Evolutionary conservation across 2,329 filamentous ascomycete genomes (phyloP), one percentile per base, ranked within the genome.

Genomic region (Claviceps sp.): DNA sequence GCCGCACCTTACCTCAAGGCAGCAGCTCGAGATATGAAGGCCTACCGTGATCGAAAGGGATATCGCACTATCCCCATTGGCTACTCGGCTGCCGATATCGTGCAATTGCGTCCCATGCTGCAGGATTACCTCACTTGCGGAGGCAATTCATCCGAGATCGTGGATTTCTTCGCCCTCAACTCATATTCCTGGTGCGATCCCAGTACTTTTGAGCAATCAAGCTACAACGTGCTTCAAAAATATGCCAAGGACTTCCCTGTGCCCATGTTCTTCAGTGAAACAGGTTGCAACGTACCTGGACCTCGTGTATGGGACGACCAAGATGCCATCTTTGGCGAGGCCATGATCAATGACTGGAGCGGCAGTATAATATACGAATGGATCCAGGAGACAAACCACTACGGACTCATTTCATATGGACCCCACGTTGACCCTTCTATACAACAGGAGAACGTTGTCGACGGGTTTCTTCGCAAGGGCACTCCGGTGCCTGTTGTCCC

Each of bases 241-340:
- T 81, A 85, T 57, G 82, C 85, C 5, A 75, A 76, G 40, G 68
- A 79, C 60, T 90, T 89, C 67, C 84, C 82, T 47, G 81, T 94
- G n/a, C 89, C 87, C 20, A 88, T 93, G 60, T 90, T 89, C 74
- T 88, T 95, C 69, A 90, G 87, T 37, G 89, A 95, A 69, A 93
- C 87, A 3, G 89, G 89, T 54, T 95, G 89, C 75, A 90, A 87
- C 63, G 75, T 71, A 1, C 73, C 74, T 1, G 69, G 70, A 1
- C 81, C 83, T 0, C 77, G 85, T 44, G 69, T 74, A 1, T 89
- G 86, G 63, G 73, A 74, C 24, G 85, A 95, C 63, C 87, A 93
- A 67, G 74, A 77, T 42, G 82, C 87, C 48, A 87, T 95, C 59
- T 85, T 93, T 60, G 84, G 86, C 44, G 59, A 74, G 0, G 68